phyloP scores from a whole-genome alignment of 345 rosid species.

The Ceriops decandra region DNA sequence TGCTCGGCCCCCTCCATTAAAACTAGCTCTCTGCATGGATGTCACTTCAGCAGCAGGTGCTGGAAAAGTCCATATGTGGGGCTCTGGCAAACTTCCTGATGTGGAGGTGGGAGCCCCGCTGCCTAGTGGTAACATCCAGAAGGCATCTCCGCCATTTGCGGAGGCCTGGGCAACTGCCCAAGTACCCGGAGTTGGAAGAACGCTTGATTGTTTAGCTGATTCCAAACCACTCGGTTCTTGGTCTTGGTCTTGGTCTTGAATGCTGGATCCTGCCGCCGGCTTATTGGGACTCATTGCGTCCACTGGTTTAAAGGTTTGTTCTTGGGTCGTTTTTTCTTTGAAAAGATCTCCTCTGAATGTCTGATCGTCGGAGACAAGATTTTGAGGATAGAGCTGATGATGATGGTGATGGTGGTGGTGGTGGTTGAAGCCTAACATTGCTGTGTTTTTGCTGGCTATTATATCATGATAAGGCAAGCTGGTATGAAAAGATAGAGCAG shows the following conservation, averaged over 20 bases:
- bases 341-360: constrained; percentile 63
- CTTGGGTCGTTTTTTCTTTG: constrained; percentile 35
- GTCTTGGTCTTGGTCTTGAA: constrained; percentile 29
- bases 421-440: constrained; percentile 46
- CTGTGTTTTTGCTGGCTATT: constrained; percentile 14
- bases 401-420: too few relatives aligned
- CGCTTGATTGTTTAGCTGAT: constrained; percentile 18
- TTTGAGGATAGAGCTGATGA: constrained; percentile 51
- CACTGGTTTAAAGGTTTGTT: constrained; percentile 13
- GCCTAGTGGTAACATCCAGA: constrained; percentile 82
- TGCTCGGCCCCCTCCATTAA: constrained; percentile 45
- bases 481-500: constrained; percentile 50
- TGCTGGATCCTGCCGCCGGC: constrained; percentile 25
- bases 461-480: constrained; percentile 44
- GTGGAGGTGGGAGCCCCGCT: constrained; percentile 16
- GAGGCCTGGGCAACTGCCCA: constrained; percentile 64
- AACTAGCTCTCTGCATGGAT: constrained; percentile 29
- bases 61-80: constrained; percentile 74
- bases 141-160: constrained; percentile 57
- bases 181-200: constrained; percentile 50
- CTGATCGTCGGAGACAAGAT: constrained; percentile 23
- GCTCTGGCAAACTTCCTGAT: constrained; percentile 21
- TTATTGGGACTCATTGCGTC: constrained; percentile 18
- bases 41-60: constrained; percentile 14
- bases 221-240: constrained; percentile 28